phyloP scores from a whole-genome alignment of 208 protist genomes.

The Tritrichomonas foetus region DNA sequence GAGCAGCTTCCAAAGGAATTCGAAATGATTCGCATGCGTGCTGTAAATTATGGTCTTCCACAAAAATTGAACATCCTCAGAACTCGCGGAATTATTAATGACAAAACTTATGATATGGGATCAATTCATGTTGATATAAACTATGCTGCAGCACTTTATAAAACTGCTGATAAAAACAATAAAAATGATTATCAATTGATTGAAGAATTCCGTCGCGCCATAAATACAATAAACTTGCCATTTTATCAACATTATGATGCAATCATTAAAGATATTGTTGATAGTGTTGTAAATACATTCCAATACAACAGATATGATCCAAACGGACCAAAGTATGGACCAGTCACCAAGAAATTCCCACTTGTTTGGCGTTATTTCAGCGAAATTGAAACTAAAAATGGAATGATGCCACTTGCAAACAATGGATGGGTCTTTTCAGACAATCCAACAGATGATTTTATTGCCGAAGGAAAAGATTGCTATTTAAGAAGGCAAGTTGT shows the following conservation, averaged over 20 bases:
- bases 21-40: background rate
- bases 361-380: background rate
- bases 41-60: background rate
- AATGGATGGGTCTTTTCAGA: background rate
- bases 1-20: background rate
- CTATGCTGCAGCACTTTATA: background rate
- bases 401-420: background rate
- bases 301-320: background rate
- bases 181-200: background rate
- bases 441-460: conserved; percentile 37
- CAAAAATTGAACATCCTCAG: background rate
- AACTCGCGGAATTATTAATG: background rate
- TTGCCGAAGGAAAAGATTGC: background rate
- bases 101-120: background rate
- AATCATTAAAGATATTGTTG: background rate
- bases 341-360: background rate
- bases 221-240: conserved; percentile 1
- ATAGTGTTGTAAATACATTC: background rate
- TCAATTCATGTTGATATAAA: conserved; percentile 2
- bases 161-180: background rate
- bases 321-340: background rate
- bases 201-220: background rate
- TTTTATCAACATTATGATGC: background rate
- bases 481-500: background rate
- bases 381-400: background rate